phyloP scores from a whole-genome alignment of 2,329 filamentous ascomycete species.

The Pyrenophora graminea region DNA sequence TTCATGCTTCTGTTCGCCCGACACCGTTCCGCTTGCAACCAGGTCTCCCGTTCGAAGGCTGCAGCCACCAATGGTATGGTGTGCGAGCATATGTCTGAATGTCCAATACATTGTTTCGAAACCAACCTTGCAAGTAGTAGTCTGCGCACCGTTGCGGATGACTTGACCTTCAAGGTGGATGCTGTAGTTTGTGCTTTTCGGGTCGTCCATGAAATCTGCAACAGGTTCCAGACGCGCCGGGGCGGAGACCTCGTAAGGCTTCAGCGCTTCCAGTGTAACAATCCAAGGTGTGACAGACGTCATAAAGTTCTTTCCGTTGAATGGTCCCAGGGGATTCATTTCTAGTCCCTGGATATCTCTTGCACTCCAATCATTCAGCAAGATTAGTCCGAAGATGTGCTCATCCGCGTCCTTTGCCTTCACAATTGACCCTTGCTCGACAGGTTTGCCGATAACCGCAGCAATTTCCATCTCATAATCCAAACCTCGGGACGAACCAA shows the following conservation, averaged over 20 bases:
- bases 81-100: constrained; percentile 52
- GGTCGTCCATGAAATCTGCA: constrained; percentile 32
- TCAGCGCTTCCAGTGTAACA: constrained; percentile 63
- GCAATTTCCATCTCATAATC: constrained; percentile 59
- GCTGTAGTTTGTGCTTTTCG: constrained; percentile 27
- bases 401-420: constrained; percentile 51
- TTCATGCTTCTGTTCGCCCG: constrained; percentile 44
- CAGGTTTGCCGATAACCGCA: constrained; percentile 50
- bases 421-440: constrained; percentile 46
- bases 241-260: constrained; percentile 34
- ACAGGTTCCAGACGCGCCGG: constrained; percentile 28
- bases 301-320: constrained; percentile 65
- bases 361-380: constrained; percentile 67
- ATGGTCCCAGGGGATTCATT: constrained; percentile 64
- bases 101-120: constrained; percentile 53
- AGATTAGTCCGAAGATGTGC: constrained; percentile 66
- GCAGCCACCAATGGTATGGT: constrained; percentile 51
- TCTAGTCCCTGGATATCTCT: constrained; percentile 66
- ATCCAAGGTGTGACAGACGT: constrained; percentile 67
- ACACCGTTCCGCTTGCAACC: constrained; percentile 52
- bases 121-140: constrained; percentile 34
- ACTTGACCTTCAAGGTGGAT: constrained; percentile 32
- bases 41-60: constrained; percentile 50
- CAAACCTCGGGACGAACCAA: constrained; percentile 47
- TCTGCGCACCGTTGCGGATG: constrained; percentile 20